Base-by-base conservation (phyloP, 768 basidiomycete genomes). In the Stropharia rugosoannulata region DNA sequence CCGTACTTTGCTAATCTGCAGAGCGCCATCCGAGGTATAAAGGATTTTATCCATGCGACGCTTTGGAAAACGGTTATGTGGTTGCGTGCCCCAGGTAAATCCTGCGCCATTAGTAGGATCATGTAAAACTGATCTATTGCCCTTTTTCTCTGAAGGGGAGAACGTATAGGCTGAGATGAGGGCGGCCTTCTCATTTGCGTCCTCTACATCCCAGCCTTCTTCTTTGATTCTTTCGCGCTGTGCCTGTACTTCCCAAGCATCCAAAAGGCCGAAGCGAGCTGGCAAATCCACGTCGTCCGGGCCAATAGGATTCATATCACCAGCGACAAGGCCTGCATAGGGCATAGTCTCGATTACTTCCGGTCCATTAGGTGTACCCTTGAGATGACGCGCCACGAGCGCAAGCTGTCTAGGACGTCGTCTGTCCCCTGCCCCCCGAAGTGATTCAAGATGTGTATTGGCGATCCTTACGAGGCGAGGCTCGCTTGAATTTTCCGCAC, bases 241-340 rank as follows among this genome's bases (percentile, higher is more conserved):
- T 40, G 45, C 46, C 35, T 41, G 48, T 5, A 35, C 25, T 4
- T 40, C 25, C 62, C 62, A 63, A 8, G 54, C 59, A 47, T 63
- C 62, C n/a, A 29, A 10, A 16, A 63, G 46, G 12, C 57, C 59
- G n/a, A 63, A 29, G 5, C 42, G 38, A n/a, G 9, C 32, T n/a
- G 62, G 57, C 15, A 56, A 29, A 39, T 18, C 43, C 12, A 16
- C 49, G 36, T 63, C 62, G 13, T 52, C 27, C 5, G 62, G 62
- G 22, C 59, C 62, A 5, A 63, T 63, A 11, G 62, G 59, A 44
- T 63, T 63, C 62, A 63, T 63, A 41, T 63, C 62, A 10, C 62
- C 62, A 44, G 51, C 62, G 5, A 63, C 57, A 9, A 63, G 29
- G 27, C 62, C 62, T 7, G 48, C 57, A 35, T 55, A 32, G 9